Evolutionary conservation across 2,329 filamentous ascomycete species (phyloP), one percentile per base, ranked within the genome.

Genomic region (Penicillium occitanis): DNA sequence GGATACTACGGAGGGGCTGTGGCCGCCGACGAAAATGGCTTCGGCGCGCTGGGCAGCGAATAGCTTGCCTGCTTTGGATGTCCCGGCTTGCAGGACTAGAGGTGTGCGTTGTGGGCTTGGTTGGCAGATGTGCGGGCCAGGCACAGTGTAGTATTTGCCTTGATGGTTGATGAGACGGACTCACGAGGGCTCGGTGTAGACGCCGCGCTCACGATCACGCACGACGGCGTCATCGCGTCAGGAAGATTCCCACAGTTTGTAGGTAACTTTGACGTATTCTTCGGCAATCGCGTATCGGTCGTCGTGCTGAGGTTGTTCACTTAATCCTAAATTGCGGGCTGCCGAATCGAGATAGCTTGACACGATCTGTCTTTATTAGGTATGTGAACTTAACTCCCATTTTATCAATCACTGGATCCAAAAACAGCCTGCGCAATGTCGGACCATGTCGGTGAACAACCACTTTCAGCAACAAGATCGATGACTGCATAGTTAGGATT

Each of bases 11-110:
- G 81, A 79, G 0, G 90, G 87, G 1, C 85, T 85, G 73, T 91
- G 88, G 0, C 87, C 87, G 0, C 86, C 88, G 0, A 90, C 84
- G 70, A 91, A 91, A 61, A 91, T 88, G 2, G 85, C 88, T 71
- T 92, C 90, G 0, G 89, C 90, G 72, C 91, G 88, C 69, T 88
- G 85, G 0, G 88, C 87, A 0, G 88, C 88, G 70, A 92, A 91
- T 0, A 78, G 75, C 74, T 89, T 90, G 1, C 89, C 89, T 0
- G 88, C 83, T 60, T 83, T 85, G 0, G 87, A 90, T 0, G 89
- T 89, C 0, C 90, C 90, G 0, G 90, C 90, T 74, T 92, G 90
- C 3, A 91, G 81, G 4, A 91, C 83, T 1, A 91, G 80, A 0
- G 90, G 90, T 0, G 88, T 90, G 2, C 89, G 80, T 70, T 92